phyloP scores from a whole-genome alignment of 805 yeast species.

The Saturnispora bothae region DNA sequence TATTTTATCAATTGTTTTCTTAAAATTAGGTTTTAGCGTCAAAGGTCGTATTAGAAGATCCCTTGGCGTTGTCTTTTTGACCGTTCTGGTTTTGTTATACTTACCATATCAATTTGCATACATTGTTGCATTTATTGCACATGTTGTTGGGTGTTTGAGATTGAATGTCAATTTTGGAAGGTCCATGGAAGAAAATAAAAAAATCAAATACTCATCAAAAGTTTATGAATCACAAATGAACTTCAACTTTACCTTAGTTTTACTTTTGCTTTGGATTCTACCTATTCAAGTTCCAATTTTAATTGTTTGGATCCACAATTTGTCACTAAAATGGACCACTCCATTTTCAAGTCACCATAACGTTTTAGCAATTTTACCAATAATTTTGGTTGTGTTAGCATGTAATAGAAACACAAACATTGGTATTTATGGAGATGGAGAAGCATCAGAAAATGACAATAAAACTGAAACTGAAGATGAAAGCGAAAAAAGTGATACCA shows the following conservation, averaged over 20 bases:
- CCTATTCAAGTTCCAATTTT: conserved; percentile 73
- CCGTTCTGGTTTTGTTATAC: conserved; percentile 29
- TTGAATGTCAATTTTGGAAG: conserved; percentile 22
- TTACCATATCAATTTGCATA: conserved; percentile 79
- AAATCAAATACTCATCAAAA: not conserved
- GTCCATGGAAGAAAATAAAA: conserved; percentile 1
- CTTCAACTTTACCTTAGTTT: conserved; percentile 50
- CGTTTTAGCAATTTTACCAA: conserved; percentile 65
- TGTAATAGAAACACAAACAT: conserved; percentile 30
- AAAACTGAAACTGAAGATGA: conserved; percentile 18
- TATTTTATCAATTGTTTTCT: conserved; percentile 1
- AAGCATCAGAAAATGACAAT: not conserved
- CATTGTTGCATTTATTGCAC: conserved; percentile 48
- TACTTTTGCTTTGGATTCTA: conserved; percentile 66
- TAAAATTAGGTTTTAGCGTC: conserved; percentile 4
- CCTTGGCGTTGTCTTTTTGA: conserved; percentile 11
- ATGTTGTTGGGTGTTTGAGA: conserved; percentile 34
- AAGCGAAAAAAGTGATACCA: not conserved
- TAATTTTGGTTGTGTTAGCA: conserved; percentile 44
- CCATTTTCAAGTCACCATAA: conserved; percentile 86
- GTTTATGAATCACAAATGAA: conserved; percentile 32
- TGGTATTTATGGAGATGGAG: not conserved
- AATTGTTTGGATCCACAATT: conserved; percentile 72
- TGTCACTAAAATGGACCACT: conserved; percentile 67
- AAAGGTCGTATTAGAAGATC: conserved; percentile 9